Evolutionary conservation across 768 basidiomycete species (phyloP).

Genomic region (Gloeopeniophorella convolvens): DNA sequence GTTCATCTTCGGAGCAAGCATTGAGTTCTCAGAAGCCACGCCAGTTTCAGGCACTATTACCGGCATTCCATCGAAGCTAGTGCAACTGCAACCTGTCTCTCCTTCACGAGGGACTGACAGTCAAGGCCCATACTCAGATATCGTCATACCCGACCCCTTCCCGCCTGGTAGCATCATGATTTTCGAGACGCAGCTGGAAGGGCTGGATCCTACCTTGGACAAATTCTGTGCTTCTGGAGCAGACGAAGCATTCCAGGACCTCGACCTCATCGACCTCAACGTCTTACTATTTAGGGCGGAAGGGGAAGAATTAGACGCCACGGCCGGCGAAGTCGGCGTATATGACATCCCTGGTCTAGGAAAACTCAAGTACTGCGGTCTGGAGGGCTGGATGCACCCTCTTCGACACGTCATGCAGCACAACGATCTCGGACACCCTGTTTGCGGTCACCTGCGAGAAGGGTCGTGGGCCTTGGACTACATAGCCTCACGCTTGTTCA

Average conservation of each 20-base stretch:
- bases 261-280: constrained; percentile 87
- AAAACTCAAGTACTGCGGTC: constrained; percentile 80
- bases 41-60: constrained; percentile 48
- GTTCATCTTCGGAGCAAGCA: constrained; percentile 73
- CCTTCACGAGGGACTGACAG: constrained; percentile 57
- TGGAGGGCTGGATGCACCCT: constrained; percentile 96
- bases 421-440: constrained; percentile 90
- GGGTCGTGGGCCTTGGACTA: constrained; percentile 95
- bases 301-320: constrained; percentile 88
- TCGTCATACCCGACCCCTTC: constrained; percentile 80
- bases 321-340: constrained; percentile 68
- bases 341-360: constrained; percentile 78
- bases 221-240: constrained; percentile 64
- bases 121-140: constrained; percentile 68
- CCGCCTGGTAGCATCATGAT: constrained; percentile 96
- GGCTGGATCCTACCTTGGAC: constrained; percentile 66
- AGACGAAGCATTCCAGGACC: constrained; percentile 60
- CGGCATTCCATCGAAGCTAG: constrained; percentile 67
- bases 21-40: constrained; percentile 57
- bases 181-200: constrained; percentile 80
- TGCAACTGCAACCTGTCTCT: constrained; percentile 53
- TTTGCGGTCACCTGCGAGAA: constrained; percentile 80
- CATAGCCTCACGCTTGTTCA: constrained; percentile 56
- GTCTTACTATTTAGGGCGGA: constrained; percentile 81
- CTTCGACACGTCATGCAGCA: constrained; percentile 76